Evolutionary conservation across 1,139 yeast species (phyloP).

Genomic region (Yueomyces sp.): DNA sequence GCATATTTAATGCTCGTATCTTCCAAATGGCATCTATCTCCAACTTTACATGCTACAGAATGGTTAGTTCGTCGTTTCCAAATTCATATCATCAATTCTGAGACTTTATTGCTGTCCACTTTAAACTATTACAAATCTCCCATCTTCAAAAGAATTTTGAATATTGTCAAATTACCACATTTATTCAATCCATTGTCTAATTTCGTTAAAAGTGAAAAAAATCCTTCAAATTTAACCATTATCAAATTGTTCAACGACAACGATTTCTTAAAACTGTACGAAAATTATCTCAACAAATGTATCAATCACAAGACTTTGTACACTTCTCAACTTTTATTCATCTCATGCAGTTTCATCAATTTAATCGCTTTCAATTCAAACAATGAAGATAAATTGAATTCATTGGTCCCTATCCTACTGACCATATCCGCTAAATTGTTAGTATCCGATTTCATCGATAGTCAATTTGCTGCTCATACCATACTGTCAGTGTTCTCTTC

Average conservation of each 20-base stretch:
- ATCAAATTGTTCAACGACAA: constrained; percentile 63
- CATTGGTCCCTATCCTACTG: constrained; percentile 41
- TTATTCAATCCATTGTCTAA: constrained; percentile 61
- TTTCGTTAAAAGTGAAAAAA: constrained; percentile 50
- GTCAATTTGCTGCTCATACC: constrained; percentile 76
- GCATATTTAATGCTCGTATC: constrained; percentile 67
- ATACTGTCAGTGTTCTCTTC: constrained; percentile 66
- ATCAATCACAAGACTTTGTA: constrained; percentile 45
- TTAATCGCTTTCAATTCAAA: constrained; percentile 37
- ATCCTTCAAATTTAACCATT: constrained; percentile 59
- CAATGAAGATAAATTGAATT: constrained; percentile 28
- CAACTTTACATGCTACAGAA: constrained; percentile 76
- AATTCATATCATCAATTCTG: constrained; percentile 71
- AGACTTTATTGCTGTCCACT: constrained; percentile 52
- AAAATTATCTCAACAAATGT: constrained; percentile 44
- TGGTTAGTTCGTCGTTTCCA: constrained; percentile 93
- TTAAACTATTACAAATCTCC: constrained; percentile 70
- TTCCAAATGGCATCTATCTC: constrained; percentile 48
- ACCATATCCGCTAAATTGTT: constrained; percentile 45
- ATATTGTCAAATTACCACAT: constrained; percentile 60
- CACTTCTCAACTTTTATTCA: constrained; percentile 65
- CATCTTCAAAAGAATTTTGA: constrained; percentile 61
- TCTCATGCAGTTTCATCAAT: constrained; percentile 63
- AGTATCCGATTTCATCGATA: constrained; percentile 41
- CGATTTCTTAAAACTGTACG: constrained; percentile 54